Conservation (phyloP, 2,329 filamentous ascomycete species). For the Byssoonygena ceratinophila region DNA sequence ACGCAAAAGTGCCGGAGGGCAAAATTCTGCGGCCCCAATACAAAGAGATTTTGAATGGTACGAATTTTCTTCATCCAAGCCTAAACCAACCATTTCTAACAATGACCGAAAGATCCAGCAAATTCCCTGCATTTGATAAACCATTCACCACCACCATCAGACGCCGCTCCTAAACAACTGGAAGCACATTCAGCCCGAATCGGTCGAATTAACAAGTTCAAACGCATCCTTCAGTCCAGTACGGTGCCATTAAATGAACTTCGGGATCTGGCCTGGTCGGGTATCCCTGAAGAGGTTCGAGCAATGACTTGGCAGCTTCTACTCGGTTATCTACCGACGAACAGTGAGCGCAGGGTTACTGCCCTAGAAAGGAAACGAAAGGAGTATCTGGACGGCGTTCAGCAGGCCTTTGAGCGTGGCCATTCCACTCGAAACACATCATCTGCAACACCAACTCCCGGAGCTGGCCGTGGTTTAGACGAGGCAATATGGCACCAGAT, state of each 20-base stretch:
- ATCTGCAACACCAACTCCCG: conserved; percentile 30
- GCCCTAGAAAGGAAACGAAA: conserved; percentile 90
- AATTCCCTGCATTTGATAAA: conserved; percentile 92
- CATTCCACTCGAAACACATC: conserved; percentile 32
- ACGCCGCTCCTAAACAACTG: conserved; percentile 69
- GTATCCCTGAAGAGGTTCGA: conserved; percentile 85
- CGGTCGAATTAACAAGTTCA: conserved; percentile 96
- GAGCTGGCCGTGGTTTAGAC: conserved; percentile 66
- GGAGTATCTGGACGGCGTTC: conserved; percentile 88
- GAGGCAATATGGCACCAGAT: conserved; percentile 99
- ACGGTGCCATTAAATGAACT: conserved; percentile 78
- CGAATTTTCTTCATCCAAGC: conserved; percentile 6
- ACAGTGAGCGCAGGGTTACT: conserved; percentile 79
- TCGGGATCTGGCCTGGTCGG: conserved; percentile 81
- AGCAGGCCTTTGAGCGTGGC: conserved; percentile 52
- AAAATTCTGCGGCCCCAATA: conserved; percentile 96
- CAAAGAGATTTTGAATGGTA: conserved; percentile 79
- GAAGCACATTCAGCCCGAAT: conserved; percentile 81
- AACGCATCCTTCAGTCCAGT: conserved; percentile 83
- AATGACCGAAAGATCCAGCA: conserved; percentile 52
- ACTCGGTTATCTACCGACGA: conserved; percentile 91
- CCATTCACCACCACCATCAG: conserved; percentile 62
- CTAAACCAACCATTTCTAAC: conserved; percentile 4
- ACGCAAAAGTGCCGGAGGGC: conserved; percentile 77
- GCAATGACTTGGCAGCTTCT: conserved; percentile 99